Evolutionary conservation across 352 stramenopile genomes (phyloP).

Genomic region (Phytophthora chlamydospora): DNA sequence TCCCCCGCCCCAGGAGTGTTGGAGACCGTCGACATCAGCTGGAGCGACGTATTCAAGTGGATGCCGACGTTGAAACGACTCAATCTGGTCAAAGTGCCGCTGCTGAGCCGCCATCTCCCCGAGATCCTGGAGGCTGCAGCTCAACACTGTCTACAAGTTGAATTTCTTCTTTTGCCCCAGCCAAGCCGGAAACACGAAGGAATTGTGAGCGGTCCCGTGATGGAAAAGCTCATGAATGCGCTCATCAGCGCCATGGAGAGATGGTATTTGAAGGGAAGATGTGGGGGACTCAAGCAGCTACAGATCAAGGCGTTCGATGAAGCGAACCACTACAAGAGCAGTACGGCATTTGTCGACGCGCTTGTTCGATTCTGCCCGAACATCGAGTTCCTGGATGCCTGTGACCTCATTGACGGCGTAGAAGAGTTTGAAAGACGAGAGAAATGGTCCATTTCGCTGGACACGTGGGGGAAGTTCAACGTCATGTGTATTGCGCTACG

Average conservation of each 20-base stretch:
- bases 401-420: conserved; percentile 9
- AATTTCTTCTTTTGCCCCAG: conserved; percentile 19
- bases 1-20: neutral
- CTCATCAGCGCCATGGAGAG: conserved; percentile 22
- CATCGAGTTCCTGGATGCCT: conserved; percentile 30
- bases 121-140: conserved; percentile 18
- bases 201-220: neutral
- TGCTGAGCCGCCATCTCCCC: conserved; percentile 17
- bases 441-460: conserved; percentile 22
- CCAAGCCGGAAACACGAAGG: conserved; percentile 1
- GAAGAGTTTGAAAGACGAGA: conserved; percentile 20
- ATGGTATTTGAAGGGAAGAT: conserved; percentile 15
- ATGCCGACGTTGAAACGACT: conserved; percentile 14
- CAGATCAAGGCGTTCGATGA: conserved; percentile 25
- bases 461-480: conserved; percentile 30
- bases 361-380: conserved; percentile 29
- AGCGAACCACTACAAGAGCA: neutral
- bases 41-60: conserved; percentile 16
- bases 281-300: conserved; percentile 26
- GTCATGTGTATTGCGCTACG: conserved; percentile 23
- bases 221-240: conserved; percentile 11
- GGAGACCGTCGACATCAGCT: conserved; percentile 14
- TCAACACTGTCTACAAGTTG: conserved; percentile 22
- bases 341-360: conserved; percentile 21
- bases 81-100: conserved; percentile 22